These are phyloP conservation scores for Whalleya microplaca DNA, from an alignment of 2,329 filamentous ascomycete species.

Conservation along the genomic window DNA sequence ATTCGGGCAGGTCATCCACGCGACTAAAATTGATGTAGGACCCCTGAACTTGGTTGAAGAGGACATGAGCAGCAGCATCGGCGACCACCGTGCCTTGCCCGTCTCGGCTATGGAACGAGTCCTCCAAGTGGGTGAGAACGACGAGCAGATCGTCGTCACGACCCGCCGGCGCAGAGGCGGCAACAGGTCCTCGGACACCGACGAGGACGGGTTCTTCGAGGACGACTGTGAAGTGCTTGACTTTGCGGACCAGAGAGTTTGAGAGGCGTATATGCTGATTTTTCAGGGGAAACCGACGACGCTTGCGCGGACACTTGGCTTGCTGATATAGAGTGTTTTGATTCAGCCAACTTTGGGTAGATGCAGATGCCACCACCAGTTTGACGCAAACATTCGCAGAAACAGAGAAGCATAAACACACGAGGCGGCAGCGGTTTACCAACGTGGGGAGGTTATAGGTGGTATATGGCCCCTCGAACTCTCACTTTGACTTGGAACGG, in stretches of 20 bases:
- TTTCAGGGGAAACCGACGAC: neutral
- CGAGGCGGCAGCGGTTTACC: neutral
- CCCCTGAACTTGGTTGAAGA: constrained; percentile 52
- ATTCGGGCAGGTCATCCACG: constrained; percentile 60
- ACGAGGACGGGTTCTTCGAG: constrained; percentile 84
- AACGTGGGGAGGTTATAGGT: too few species aligned
- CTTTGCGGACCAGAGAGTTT: constrained; percentile 75
- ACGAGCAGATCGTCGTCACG: constrained; percentile 81
- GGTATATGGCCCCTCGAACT: neutral
- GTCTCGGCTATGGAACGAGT: constrained; percentile 67
- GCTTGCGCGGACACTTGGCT: neutral
- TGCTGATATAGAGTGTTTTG: neutral
- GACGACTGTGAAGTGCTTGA: constrained; percentile 91
- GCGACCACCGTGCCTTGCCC: constrained; percentile 63
- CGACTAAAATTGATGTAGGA: constrained; percentile 58
- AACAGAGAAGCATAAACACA: too few species aligned
- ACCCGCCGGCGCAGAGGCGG: constrained; percentile 70
- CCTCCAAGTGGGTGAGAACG: constrained; percentile 61
- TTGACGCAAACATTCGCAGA: neutral
- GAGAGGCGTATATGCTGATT: neutral
- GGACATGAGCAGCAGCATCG: constrained; percentile 53
- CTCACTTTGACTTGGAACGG: constrained; percentile 10
- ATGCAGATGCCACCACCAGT: too few species aligned
- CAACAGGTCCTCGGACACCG: constrained; percentile 51
- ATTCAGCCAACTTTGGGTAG: neutral